These are phyloP conservation scores for Triticum aestivum DNA, from an alignment of 176 grass and related monocot genomes.

Conservation along the genomic window IWGSC_CS_RefSeq_v2.1 NC_057802.1:392473402-392473901, in stretches of 20 bases:
- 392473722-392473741: no score
- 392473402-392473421: background rate
- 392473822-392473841: no score
- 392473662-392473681: background rate
- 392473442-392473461: background rate
- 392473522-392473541: background rate
- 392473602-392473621: background rate
- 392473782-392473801: no score
- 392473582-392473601: background rate
- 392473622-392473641: background rate
- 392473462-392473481: constrained; percentile 1
- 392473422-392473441: background rate
- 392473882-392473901: no score
- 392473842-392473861: no score
- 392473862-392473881: no score
- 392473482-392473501: background rate
- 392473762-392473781: no score
- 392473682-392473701: no score
- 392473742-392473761: no score
- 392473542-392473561: constrained; percentile 3
- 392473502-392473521: background rate
- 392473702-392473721: no score
- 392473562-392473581: background rate
- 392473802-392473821: no score
- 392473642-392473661: background rate